Evolutionary conservation across 768 basidiomycete genomes (phyloP).

Genomic region (Mycena galopus): DNA sequence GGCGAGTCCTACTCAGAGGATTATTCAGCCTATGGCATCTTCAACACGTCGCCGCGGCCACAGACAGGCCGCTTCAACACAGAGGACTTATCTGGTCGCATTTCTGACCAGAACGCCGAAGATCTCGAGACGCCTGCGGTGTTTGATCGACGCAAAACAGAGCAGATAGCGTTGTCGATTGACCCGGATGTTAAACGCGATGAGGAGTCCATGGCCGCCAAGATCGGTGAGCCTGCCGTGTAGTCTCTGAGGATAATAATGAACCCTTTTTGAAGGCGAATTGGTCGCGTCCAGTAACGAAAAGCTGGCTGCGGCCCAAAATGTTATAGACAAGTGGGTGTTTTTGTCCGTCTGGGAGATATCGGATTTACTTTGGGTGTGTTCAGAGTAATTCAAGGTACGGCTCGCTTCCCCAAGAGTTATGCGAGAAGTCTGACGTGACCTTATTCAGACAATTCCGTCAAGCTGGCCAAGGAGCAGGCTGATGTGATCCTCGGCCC

Average conservation of each 20-base stretch:
- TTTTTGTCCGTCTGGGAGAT: neutral
- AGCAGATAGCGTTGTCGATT: constrained; percentile 11
- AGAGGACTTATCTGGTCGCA: constrained; percentile 5
- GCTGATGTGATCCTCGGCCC: constrained; percentile 8
- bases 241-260: neutral
- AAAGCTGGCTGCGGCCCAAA: constrained; percentile 1
- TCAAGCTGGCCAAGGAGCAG: constrained; percentile 20
- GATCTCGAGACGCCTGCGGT: neutral
- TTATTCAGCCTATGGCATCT: constrained; percentile 18
- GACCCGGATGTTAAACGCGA: constrained; percentile 8
- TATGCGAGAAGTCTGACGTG: neutral
- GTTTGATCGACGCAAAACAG: constrained; percentile 8
- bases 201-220: constrained; percentile 8
- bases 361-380: neutral
- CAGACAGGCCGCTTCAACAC: neutral
- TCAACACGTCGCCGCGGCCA: neutral
- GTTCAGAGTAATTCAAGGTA: constrained; percentile 10
- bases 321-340: constrained; percentile 7
- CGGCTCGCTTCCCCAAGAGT: neutral
- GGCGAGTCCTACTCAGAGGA: constrained; percentile 17
- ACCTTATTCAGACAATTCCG: neutral
- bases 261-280: neutral
- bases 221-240: constrained; percentile 3
- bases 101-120: neutral
- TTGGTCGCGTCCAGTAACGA: neutral